Evolutionary conservation across 2,329 filamentous ascomycete species (phyloP).

Genomic region (Alternaria angustiovoidea): DNA sequence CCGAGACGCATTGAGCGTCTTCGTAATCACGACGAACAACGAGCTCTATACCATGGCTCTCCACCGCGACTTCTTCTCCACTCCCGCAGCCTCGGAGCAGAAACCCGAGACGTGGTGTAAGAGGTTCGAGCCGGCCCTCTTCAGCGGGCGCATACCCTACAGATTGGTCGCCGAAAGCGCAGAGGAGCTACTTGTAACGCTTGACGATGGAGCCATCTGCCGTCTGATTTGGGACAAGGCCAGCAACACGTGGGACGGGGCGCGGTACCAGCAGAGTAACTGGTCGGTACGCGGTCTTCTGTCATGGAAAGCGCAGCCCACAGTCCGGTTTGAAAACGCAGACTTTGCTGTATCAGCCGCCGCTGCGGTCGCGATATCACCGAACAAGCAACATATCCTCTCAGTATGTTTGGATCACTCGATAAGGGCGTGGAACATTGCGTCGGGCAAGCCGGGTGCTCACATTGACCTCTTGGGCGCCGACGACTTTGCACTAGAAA

Average conservation of each 20-base stretch:
- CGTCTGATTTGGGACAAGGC: slow-evolving; percentile 59
- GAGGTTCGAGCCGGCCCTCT: slow-evolving; percentile 73
- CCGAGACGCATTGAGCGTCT: slow-evolving; percentile 79
- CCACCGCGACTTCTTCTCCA: slow-evolving; percentile 81
- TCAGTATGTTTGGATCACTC: slow-evolving; percentile 90
- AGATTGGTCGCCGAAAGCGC: slow-evolving; percentile 77
- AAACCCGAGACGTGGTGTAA: slow-evolving; percentile 81
- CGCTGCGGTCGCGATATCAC: slow-evolving; percentile 63
- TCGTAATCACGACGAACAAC: slow-evolving; percentile 79
- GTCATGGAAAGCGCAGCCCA: slow-evolving; percentile 70
- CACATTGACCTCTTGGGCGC: slow-evolving; percentile 80
- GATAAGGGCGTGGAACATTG: slow-evolving; percentile 86
- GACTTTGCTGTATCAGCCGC: slow-evolving; percentile 69
- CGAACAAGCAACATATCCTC: slow-evolving; percentile 66
- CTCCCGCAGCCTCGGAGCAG: slow-evolving; percentile 72
- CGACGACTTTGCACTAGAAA: slow-evolving; percentile 64
- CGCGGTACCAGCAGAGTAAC: slow-evolving; percentile 75
- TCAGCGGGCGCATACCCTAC: slow-evolving; percentile 81
- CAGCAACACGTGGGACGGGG: slow-evolving; percentile 69
- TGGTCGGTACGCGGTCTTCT: slow-evolving; percentile 71
- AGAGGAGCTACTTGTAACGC: slow-evolving; percentile 78
- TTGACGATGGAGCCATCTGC: slow-evolving; percentile 80
- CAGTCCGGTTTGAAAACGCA: slow-evolving; percentile 70
- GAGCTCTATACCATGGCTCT: slow-evolving; percentile 86
- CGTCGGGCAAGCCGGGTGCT: slow-evolving; percentile 78